These are phyloP conservation scores for Diaporthe vexans DNA, from an alignment of 2,329 filamentous ascomycete species.

Conservation along the genomic window DNA sequence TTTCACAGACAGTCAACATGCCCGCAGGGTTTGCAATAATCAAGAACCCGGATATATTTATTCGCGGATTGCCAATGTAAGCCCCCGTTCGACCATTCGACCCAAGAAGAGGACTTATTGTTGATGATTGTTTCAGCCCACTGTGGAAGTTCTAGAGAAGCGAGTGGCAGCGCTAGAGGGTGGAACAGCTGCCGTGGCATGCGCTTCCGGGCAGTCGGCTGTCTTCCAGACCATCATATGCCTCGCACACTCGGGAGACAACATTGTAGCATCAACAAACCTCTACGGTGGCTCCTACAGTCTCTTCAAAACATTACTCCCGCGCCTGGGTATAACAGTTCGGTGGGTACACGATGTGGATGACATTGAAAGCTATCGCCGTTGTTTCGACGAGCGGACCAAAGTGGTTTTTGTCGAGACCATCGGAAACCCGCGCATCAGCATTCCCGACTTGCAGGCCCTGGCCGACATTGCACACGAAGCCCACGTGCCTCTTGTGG, in stretches of 20 bases:
- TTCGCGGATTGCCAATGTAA: neutral
- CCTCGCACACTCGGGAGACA: conserved; percentile 88
- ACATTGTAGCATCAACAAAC: conserved; percentile 92
- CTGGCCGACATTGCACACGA: conserved; percentile 84
- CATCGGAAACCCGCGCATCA: conserved; percentile 95
- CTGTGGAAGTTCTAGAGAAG: conserved; percentile 96
- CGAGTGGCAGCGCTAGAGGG: conserved; percentile 95
- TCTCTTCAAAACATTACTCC: conserved; percentile 92
- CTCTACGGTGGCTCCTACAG: conserved; percentile 97
- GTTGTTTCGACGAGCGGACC: conserved; percentile 63
- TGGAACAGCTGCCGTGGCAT: conserved; percentile 86
- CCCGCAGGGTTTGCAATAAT: neutral
- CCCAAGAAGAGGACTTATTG: neutral
- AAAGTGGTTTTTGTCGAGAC: conserved; percentile 94
- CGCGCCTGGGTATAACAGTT: conserved; percentile 87
- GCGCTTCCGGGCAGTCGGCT: conserved; percentile 85
- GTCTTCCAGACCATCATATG: conserved; percentile 92
- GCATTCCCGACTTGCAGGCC: conserved; percentile 89
- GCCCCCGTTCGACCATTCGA: fast-evolving
- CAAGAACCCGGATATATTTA: conserved; percentile 14
- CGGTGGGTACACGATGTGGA: conserved; percentile 91
- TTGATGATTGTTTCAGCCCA: conserved; percentile 70
- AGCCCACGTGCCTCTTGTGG: conserved; percentile 74
- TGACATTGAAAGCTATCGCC: conserved; percentile 62
- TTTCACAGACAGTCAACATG: conserved; percentile 16